Conservation (phyloP, 192 early-diverging fungal species). For the Backusella australiensis region DNA sequence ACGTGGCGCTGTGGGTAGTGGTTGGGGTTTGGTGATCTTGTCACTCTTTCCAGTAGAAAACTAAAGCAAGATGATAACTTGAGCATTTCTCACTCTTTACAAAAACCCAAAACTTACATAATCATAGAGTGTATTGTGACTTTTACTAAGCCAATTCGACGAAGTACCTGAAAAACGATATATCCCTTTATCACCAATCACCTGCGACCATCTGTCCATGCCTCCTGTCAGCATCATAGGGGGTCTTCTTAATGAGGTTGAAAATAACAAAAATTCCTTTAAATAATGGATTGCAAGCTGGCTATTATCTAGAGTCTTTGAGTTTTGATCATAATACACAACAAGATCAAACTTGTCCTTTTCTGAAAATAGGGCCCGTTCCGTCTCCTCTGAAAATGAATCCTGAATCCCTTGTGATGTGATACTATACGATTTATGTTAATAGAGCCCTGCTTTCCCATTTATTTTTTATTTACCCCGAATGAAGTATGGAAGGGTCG, state of each 20-base stretch:
- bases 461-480: too few species aligned
- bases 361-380: conserved; percentile 60
- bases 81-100: too few species aligned
- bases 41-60: background rate
- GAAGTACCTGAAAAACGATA: conserved; percentile 3
- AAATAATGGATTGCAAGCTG: conserved; percentile 13
- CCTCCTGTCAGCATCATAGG: conserved; percentile 81
- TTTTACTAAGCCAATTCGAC: background rate
- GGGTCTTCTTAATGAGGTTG: conserved; percentile 53
- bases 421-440: conserved; percentile 25
- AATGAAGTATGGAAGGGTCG: conserved; percentile 60
- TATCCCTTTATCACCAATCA: conserved; percentile 49
- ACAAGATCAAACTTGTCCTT: conserved; percentile 71
- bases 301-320: conserved; percentile 37
- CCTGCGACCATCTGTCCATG: conserved; percentile 69
- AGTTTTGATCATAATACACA: conserved; percentile 67
- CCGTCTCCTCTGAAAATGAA: conserved; percentile 53
- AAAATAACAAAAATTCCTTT: conserved; percentile 49
- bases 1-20: conserved; percentile 18
- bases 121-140: background rate
- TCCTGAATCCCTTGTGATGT: conserved; percentile 52
- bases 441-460: too few species aligned
- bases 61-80: background rate
- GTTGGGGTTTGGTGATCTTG: background rate
- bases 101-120: background rate